phyloP scores from a whole-genome alignment of 2,329 filamentous ascomycete species.

The Alternaria novae-zelandiae region DNA sequence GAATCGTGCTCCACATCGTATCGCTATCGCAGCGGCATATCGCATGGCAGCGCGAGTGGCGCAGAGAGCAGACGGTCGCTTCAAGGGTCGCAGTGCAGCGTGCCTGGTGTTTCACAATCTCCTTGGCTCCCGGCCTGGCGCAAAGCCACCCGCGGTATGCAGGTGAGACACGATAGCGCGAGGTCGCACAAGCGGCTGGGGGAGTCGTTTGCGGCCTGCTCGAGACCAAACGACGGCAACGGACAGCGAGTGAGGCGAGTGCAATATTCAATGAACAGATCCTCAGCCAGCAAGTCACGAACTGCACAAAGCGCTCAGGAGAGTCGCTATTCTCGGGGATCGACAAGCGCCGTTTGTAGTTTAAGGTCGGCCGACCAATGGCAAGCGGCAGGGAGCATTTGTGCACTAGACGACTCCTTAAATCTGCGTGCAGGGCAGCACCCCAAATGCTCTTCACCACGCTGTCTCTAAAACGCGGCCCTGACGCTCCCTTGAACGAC shows the following conservation, averaged over 20 bases:
- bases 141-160: conserved; percentile 15
- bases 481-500: conserved; percentile 29
- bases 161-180: neutral
- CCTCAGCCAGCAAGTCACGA: neutral
- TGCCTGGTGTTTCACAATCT: conserved; percentile 12
- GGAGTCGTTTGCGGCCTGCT: conserved; percentile 5
- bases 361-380: conserved; percentile 16
- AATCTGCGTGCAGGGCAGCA: conserved; percentile 29
- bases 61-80: neutral
- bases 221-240: conserved; percentile 1
- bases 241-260: neutral
- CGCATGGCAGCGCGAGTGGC: conserved; percentile 1
- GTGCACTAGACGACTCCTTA: conserved; percentile 27
- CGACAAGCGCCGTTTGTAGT: conserved; percentile 25
- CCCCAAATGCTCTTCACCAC: conserved; percentile 30
- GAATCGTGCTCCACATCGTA: neutral
- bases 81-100: conserved; percentile 5
- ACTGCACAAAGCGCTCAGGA: neutral
- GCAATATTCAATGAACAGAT: neutral
- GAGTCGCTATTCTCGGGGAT: conserved; percentile 14
- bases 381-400: conserved; percentile 11
- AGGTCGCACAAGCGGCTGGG: conserved; percentile 13
- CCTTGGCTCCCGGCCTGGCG: conserved; percentile 15
- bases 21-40: conserved; percentile 9
- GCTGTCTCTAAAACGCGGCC: conserved; percentile 32